Percentiles rank a stretch among this genome's conserved stretches.
phyloP scores from a whole-genome alignment of 441 rosid species.

The Geranium incanum region DNA sequence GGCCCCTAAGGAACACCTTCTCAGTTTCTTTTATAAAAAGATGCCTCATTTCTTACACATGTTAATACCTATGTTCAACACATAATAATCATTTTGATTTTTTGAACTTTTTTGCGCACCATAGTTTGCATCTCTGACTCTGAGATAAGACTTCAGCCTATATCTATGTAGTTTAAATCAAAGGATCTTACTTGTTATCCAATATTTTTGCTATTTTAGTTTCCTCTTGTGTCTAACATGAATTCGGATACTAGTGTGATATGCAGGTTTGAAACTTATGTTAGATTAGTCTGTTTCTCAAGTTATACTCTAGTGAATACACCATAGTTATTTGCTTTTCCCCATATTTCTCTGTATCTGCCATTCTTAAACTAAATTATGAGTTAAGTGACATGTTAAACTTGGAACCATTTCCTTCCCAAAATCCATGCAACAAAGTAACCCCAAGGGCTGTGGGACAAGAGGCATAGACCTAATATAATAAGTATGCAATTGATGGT shows the following conservation, averaged over 20 bases:
- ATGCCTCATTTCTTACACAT: not conserved
- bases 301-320: not conserved
- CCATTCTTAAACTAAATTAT: not conserved
- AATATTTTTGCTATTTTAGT: not conserved
- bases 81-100: not conserved
- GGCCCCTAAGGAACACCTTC: too few species aligned
- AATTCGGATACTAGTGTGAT: not conserved
- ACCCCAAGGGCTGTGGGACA: not conserved
- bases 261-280: not conserved
- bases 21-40: too few species aligned
- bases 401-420: not conserved
- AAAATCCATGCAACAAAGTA: not conserved
- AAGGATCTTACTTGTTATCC: slow-evolving; percentile 2
- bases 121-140: slow-evolving; percentile 1
- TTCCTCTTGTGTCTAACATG: not conserved
- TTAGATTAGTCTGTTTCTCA: not conserved
- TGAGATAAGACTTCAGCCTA: not conserved
- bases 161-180: not conserved
- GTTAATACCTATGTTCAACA: slow-evolving; percentile 6
- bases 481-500: not conserved
- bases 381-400: not conserved
- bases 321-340: not conserved
- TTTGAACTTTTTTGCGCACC: not conserved
- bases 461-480: not conserved
- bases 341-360: not conserved